Conservation (phyloP, 2,329 filamentous ascomycete genomes). For the Hymenotorrendiella dingleyae region DNA sequence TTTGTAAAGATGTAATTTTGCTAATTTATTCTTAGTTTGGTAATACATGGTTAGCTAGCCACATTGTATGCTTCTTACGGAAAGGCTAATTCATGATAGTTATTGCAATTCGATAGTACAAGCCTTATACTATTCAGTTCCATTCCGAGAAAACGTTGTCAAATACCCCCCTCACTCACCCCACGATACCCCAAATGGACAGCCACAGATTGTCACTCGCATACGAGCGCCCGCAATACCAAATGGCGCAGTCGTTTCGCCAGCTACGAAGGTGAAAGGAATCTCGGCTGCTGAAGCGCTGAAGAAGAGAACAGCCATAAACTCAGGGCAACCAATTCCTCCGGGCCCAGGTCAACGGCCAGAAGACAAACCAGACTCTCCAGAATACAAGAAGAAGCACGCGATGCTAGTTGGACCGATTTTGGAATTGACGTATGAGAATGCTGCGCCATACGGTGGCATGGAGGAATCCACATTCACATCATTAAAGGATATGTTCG, state of each 20-base stretch:
- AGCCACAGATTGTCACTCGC: constrained; percentile 53
- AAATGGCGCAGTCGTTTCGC: constrained; percentile 39
- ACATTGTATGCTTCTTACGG: constrained; percentile 1
- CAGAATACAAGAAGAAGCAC: constrained; percentile 97
- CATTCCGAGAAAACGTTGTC: constrained; percentile 90
- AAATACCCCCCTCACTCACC: constrained; percentile 76
- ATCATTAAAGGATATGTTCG: constrained; percentile 91
- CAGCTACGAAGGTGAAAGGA: constrained; percentile 46
- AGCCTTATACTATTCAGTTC: constrained; percentile 90
- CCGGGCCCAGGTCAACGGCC: constrained; percentile 51
- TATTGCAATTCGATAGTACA: constrained; percentile 99
- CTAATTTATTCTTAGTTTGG: constrained; percentile 63
- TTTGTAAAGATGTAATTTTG: constrained; percentile 4
- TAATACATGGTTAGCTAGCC: constrained; percentile 71
- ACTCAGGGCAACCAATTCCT: constrained; percentile 47
- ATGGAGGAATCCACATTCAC: constrained; percentile 97
- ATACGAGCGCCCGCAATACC: constrained; percentile 42
- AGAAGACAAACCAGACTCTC: constrained; percentile 90
- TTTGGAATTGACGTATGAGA: constrained; percentile 77
- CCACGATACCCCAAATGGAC: constrained; percentile 61
- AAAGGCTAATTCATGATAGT: constrained; percentile 43
- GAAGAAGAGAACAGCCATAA: constrained; percentile 50
- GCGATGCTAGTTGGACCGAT: constrained; percentile 84
- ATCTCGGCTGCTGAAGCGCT: constrained; percentile 49
- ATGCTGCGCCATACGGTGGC: constrained; percentile 70